Evolutionary conservation across 169 alveolate species (phyloP), one percentile per base, ranked within the genome.

Genomic region (Cryptosporidium sp.): DNA sequence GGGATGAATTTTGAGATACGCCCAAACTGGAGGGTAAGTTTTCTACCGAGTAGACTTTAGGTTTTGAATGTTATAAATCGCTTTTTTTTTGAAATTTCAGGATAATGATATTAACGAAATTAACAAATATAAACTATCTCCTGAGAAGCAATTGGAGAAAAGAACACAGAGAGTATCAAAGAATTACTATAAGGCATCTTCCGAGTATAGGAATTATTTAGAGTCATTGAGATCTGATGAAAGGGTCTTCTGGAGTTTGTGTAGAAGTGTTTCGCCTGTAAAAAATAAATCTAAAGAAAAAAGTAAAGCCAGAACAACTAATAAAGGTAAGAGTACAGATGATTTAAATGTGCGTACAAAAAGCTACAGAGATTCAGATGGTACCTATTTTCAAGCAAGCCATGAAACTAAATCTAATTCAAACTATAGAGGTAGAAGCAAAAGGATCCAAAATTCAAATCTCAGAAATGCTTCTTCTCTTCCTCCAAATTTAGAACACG

Each of bases 1-100:
- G 89, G 75, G 18, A 37, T 80, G 72, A 80, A 16, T 48, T 80
- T 80, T 80, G 89, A 80, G 68, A 39, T 80, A 44, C 73, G 75
- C 3, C 89, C 89, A 6, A 80, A 51, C n/a, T 80, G 89, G 89
- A 61, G 45, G 56, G 89, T 80, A 45, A 80, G 89, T 61, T 35
- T 73, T 33, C 56, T n/a, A 16, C 37, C 31, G 12, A 37, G 29
- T 26, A 62, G 10, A 44, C 56, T 29, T 65, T 65, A n/a, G 6
- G 8, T 14, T 65, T 26, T 16, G 51, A 37, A 3, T 65, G 29
- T 1, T 52, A 31, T 35, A 8, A 33, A 33, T 21, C 4, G n/a
- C 29, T 29, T 42, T 42, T 58, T 58, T 48, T 33, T 53, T 60
- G 29, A 26, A 23, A 12, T 37, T 39, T 35, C 29, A 80, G 89